A percentile compares a stretch with the other conserved stretches of the same genome.
phyloP scores from a whole-genome alignment of 805 yeast species.

The Yarrowia yakushimensis region DNA sequence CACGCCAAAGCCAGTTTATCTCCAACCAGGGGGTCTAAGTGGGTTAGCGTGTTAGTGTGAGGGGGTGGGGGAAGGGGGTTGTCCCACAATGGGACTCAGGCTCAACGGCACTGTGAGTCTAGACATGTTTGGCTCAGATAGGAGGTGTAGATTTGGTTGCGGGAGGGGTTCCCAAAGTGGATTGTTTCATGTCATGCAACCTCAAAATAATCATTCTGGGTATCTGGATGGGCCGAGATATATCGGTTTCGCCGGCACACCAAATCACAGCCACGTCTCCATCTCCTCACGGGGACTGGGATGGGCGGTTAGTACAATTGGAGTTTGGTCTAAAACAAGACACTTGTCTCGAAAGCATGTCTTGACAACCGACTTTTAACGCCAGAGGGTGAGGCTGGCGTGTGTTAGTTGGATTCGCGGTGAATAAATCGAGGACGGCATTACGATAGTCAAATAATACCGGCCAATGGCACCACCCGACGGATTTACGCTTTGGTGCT shows the following conservation, averaged over 20 bases:
- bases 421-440: not conserved
- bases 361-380: not conserved
- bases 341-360: slow-evolving; percentile 6
- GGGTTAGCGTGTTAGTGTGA: not conserved
- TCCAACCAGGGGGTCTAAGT: not conserved
- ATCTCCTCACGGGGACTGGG: not conserved
- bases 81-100: not conserved
- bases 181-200: not conserved
- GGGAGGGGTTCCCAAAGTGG: not conserved
- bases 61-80: not conserved
- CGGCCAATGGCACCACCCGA: not conserved
- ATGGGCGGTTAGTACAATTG: not conserved
- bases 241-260: not conserved
- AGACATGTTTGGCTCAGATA: not conserved
- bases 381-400: not conserved
- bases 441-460: not conserved
- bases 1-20: not conserved
- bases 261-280: not conserved
- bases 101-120: not conserved
- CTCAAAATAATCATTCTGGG: not conserved
- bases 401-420: not conserved
- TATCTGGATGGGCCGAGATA: no score
- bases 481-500: not conserved
- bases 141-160: not conserved
- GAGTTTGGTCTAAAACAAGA: not conserved